Conservation (phyloP, 805 yeast genomes). For the Cyberlindnera sargentensis region DNA sequence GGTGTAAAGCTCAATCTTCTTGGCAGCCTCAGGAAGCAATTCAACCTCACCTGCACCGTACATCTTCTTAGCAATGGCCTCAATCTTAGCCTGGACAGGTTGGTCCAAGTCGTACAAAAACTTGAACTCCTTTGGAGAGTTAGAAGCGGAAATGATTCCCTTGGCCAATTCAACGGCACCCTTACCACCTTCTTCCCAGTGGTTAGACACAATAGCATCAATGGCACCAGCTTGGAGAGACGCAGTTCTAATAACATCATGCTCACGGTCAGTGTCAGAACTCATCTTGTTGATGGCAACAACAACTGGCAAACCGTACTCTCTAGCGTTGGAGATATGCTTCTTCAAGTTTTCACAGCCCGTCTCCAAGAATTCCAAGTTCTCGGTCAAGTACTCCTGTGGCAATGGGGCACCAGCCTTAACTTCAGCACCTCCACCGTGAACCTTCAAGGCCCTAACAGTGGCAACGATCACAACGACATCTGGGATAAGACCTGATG, state of each 20-base stretch:
- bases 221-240: slow-evolving; percentile 72
- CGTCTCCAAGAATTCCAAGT: slow-evolving; percentile 55
- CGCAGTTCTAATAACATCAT: slow-evolving; percentile 57
- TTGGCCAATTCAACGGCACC: slow-evolving; percentile 73
- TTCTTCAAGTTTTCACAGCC: slow-evolving; percentile 75
- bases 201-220: slow-evolving; percentile 76
- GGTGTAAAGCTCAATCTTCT: slow-evolving; percentile 60
- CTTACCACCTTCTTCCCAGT: slow-evolving; percentile 81
- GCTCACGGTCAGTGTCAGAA: slow-evolving; percentile 63
- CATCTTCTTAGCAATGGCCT: slow-evolving; percentile 64
- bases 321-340: slow-evolving; percentile 66
- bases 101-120: slow-evolving; percentile 58
- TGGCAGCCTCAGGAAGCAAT: slow-evolving; percentile 59
- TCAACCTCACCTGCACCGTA: slow-evolving; percentile 73
- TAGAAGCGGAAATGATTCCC: slow-evolving; percentile 59
- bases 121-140: slow-evolving; percentile 32
- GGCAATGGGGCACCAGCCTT: slow-evolving; percentile 80
- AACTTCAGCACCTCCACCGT: slow-evolving; percentile 86
- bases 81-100: slow-evolving; percentile 62
- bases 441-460: slow-evolving; percentile 75
- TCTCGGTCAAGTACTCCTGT: slow-evolving; percentile 63
- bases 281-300: slow-evolving; percentile 79
- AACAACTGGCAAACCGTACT: slow-evolving; percentile 71
- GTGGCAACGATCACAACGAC: slow-evolving; percentile 79
- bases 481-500: slow-evolving; percentile 75